Base-by-base conservation (phyloP, 352 stramenopile species). In the Globisporangium polare region DNA sequence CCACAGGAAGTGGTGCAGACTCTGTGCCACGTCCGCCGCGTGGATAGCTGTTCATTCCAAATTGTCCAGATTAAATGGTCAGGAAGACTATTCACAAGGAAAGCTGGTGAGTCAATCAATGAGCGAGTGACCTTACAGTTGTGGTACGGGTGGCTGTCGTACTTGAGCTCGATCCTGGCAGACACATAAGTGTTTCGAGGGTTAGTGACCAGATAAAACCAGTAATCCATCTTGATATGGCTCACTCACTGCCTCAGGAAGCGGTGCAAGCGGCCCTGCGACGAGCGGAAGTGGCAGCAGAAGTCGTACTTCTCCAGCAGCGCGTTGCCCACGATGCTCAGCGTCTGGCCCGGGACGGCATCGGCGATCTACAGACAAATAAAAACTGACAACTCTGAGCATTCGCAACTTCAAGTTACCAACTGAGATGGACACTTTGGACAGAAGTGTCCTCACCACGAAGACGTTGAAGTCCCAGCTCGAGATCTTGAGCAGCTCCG, bases 71-170 rank as follows among this genome's bases (percentile, higher is more conserved):
- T 8, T 50, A 5, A 20, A 27, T 15, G 18, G 22, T 24, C 18
- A 27, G 2, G 3, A 55, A 33, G 18, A 29, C 54, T 5, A n/a
- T 20, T 35, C 1, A 53, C 17, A 22, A 52, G 0, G 13, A 42
- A 43, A 22, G 17, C 18, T 46, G 9, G 2, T n/a, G 17, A 13
- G 10, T 22, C 5, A n/a, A n/a, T n/a, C 18, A 10, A 46, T 12
- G 15, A 22, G 41, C 35, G n/a, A 33, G 27, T 17, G n/a, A 10
- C 20, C 31, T 15, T 75, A 88, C 82, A 77, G 62, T 96, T 96
- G 64, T 96, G 89, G 65, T 96, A 96, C 15, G 89, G 86, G 46
- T 94, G 78, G 22, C 59, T 63, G 55, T 83, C 69, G 71, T 94
- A 94, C 42, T 80, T 77, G 45, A 63, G 62, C 61, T 88, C 69